Percentiles rank a stretch among this genome's conserved stretches.
Evolutionary conservation across 2,329 filamentous ascomycete genomes (phyloP).

Genomic region (Trichophyton mentagrophytes): DNA sequence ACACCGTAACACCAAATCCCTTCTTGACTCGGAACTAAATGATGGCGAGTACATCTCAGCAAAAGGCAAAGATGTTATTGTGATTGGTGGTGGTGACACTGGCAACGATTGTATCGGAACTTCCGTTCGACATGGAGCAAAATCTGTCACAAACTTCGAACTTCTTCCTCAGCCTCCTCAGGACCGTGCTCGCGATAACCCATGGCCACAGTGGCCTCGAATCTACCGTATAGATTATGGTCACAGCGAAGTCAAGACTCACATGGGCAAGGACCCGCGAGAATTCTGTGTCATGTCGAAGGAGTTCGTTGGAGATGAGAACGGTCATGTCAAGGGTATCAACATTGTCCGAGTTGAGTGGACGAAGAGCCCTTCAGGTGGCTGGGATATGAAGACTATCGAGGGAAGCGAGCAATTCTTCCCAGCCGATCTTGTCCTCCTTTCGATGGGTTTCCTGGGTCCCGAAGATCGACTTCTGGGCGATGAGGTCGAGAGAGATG

Average conservation of each 20-base stretch:
- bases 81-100: constrained; percentile 95
- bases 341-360: constrained; percentile 92
- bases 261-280: constrained; percentile 89
- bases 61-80: constrained; percentile 89
- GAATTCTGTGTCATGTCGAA: constrained; percentile 98
- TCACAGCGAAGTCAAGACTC: constrained; percentile 87
- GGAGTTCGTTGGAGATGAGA: constrained; percentile 84
- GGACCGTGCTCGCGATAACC: constrained; percentile 85
- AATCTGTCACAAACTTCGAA: constrained; percentile 94
- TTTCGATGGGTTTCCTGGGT: constrained; percentile 96
- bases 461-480: constrained; percentile 81
- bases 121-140: constrained; percentile 86
- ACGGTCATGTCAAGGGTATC: constrained; percentile 83
- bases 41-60: constrained; percentile 84
- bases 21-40: constrained; percentile 76
- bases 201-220: constrained; percentile 96
- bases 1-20: constrained; percentile 93
- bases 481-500: constrained; percentile 79
- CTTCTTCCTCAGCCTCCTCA: constrained; percentile 82
- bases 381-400: constrained; percentile 98
- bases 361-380: constrained; percentile 77
- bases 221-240: constrained; percentile 98
- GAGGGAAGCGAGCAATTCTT: constrained; percentile 92
- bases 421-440: constrained; percentile 82
- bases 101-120: constrained; percentile 98